Evolutionary conservation across 2,329 filamentous ascomycete species (phyloP).

Genomic region (Delphinella strobiligena): DNA sequence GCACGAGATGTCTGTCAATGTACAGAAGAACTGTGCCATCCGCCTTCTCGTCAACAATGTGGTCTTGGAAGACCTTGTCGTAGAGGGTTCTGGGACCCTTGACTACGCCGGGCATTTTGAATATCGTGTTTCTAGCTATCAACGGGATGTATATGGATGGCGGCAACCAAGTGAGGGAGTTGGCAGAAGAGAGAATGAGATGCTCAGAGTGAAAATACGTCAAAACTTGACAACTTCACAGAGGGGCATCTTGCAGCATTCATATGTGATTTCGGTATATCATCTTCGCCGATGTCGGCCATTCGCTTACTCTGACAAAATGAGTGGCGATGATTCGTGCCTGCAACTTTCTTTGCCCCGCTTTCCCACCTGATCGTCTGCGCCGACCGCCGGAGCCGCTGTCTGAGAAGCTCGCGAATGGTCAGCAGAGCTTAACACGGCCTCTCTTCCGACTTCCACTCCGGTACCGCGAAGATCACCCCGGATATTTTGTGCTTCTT

Average conservation of each 20-base stretch:
- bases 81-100: slow-evolving; percentile 58
- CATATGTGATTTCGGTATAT: neutral
- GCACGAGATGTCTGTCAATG: slow-evolving; percentile 92
- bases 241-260: neutral
- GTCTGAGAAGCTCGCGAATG: too few relatives aligned
- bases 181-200: neutral
- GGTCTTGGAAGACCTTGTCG: slow-evolving; percentile 92
- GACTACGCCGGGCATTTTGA: slow-evolving; percentile 20
- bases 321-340: neutral
- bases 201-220: neutral
- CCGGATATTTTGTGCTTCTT: neutral
- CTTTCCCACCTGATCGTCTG: too few relatives aligned
- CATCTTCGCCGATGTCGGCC: neutral
- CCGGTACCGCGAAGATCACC: neutral
- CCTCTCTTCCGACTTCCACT: neutral
- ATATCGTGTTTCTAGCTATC: neutral
- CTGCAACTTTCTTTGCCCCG: neutral
- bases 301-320: neutral
- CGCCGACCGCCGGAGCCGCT: too few relatives aligned
- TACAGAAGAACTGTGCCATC: slow-evolving; percentile 89
- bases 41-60: slow-evolving; percentile 89
- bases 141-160: neutral
- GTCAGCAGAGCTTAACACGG: neutral
- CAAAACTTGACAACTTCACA: neutral
- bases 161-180: neutral